A percentile compares a stretch with the other conserved stretches of the same genome.
Conservation (phyloP, 2,329 filamentous ascomycete genomes). For the Aspergillus unguis region DNA sequence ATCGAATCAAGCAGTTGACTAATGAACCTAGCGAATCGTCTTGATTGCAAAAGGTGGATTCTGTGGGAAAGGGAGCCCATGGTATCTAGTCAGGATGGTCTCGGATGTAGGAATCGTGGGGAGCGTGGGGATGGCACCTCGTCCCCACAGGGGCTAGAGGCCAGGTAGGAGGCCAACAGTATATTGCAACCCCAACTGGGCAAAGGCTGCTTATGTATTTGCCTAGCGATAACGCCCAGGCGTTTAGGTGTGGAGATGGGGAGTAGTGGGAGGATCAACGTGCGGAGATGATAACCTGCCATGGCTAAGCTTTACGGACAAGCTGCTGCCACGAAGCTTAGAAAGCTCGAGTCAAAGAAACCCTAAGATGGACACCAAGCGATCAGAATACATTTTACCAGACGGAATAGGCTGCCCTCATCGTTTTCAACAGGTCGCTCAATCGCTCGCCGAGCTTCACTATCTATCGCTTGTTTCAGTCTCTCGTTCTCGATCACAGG, state of each 20-base stretch:
- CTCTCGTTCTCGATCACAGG: no score
- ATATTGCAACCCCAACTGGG: no score
- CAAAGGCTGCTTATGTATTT: no score
- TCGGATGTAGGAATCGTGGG: slow-evolving; percentile 1
- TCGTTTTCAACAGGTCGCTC: no score
- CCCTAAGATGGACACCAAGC: no score
- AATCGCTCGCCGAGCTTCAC: no score
- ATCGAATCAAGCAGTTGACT: background rate
- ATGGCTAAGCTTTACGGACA: background rate
- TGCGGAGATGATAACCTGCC: background rate
- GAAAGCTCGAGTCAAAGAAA: background rate
- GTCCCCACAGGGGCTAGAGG: background rate
- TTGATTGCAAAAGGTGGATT: background rate
- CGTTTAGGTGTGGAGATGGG: background rate
- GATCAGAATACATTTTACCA: no score
- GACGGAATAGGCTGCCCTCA: no score
- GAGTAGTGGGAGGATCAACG: background rate
- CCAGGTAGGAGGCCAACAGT: no score
- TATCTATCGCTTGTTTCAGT: no score
- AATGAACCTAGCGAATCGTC: background rate
- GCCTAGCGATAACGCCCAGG: background rate
- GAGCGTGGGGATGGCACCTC: slow-evolving; percentile 1
- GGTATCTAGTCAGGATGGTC: no score
- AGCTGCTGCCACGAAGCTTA: background rate
- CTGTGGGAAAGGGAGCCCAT: slow-evolving; percentile 1